These are phyloP conservation scores for Trichophaea hybrida DNA, from an alignment of 2,329 filamentous ascomycete genomes.

Conservation along the genomic window DNA sequence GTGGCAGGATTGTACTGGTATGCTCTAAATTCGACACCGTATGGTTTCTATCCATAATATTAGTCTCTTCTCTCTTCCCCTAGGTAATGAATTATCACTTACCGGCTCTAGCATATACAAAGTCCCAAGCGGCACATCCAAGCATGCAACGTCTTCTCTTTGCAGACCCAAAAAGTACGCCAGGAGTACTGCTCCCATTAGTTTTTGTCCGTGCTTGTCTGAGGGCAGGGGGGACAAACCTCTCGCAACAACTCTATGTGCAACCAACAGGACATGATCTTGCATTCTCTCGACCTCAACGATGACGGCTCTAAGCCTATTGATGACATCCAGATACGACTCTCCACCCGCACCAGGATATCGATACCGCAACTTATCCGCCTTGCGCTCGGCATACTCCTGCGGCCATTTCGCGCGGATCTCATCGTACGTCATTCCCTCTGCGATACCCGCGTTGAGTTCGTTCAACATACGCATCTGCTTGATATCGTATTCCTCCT, in stretches of 20 bases:
- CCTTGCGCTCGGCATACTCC: slow-evolving; percentile 65
- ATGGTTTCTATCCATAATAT: slow-evolving; percentile 50
- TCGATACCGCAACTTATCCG: slow-evolving; percentile 87
- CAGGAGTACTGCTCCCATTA: slow-evolving; percentile 50
- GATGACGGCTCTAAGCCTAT: slow-evolving; percentile 85
- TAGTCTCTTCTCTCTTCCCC: slow-evolving; percentile 8
- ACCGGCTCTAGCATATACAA: slow-evolving; percentile 81
- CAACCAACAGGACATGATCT: slow-evolving; percentile 83
- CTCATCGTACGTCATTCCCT: slow-evolving; percentile 72
- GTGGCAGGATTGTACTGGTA: slow-evolving; percentile 71
- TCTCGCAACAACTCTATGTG: slow-evolving; percentile 79
- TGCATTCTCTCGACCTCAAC: slow-evolving; percentile 95
- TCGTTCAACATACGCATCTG: slow-evolving; percentile 98
- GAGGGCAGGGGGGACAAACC: neutral
- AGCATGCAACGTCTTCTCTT: slow-evolving; percentile 78
- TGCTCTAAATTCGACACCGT: slow-evolving; percentile 91
- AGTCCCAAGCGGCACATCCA: slow-evolving; percentile 87
- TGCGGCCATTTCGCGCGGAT: slow-evolving; percentile 65
- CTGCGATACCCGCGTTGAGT: slow-evolving; percentile 81
- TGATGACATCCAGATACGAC: slow-evolving; percentile 93
- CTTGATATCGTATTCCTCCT: slow-evolving; percentile 92
- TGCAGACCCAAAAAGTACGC: slow-evolving; percentile 93
- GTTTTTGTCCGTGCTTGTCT: neutral
- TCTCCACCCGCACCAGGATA: slow-evolving; percentile 93
- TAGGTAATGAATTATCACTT: slow-evolving; percentile 22